Base-by-base conservation (phyloP, 306 rosid species). In the Corylus americana region DNA sequence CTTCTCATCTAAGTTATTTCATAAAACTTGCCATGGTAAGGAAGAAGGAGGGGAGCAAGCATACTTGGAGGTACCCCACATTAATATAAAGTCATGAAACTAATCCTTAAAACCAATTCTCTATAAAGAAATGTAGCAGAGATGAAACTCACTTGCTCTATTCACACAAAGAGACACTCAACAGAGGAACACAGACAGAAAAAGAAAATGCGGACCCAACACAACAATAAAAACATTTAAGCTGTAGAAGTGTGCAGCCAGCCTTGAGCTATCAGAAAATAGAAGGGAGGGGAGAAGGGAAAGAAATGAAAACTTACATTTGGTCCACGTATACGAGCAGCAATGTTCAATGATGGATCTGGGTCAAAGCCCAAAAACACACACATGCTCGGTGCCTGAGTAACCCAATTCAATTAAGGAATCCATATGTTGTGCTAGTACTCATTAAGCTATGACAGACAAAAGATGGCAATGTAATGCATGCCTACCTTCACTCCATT, bases 241-340 rank as follows among this genome's bases (percentile, higher is more conserved):
- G 14, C 11, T 10, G 14, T 49, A 0, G 14, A 4, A 49, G 4
- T 3, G 35, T 67, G 68, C 29, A 54, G 54, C 22, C 59, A 64
- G 48, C 49, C 73, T 22, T 57, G 62, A 81, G 45, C 57, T 77
- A 73, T 75, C 11, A 82, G 74, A 62, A 55, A 70, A 31, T 2
- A 35, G 31, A 68, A 37, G 12, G 39, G n/a, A 55, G 70, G 55
- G 80, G 25, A 53, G 49, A 37, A 68, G 78, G 55, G 70, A 17
- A 16, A 49, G 47, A 66, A 54, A 58, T 48, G 47, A 57, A 47
- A 82, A 71, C 99, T 89, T 80, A 95, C 99, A 82, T 86, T 95
- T 88, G 98, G 99, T 75, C 99, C 99, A n/a, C 90, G 91, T 77
- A 95, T 90, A 73, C 93, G 92, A 72, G 96, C 88, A 79, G 90